Conservation (phyloP, 2,329 filamentous ascomycete species). For the Pseudocercospora vitis region DNA sequence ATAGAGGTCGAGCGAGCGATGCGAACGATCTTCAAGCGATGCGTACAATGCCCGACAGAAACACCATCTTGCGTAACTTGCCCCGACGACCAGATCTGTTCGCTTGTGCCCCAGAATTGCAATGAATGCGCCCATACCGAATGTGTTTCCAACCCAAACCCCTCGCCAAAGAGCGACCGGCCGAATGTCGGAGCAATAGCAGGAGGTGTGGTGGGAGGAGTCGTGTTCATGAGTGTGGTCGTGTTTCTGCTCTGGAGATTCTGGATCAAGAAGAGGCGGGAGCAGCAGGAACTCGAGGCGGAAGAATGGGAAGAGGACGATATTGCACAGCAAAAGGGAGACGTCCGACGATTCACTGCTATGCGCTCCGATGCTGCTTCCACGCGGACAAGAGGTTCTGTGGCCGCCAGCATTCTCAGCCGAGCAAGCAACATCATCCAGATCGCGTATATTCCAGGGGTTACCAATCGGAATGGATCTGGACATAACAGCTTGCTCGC, state of each 20-base stretch:
- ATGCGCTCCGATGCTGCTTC: slow-evolving; percentile 68
- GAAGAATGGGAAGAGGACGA: slow-evolving; percentile 59
- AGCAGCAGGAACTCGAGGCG: slow-evolving; percentile 56
- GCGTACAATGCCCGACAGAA: slow-evolving; percentile 56
- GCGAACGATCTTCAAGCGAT: slow-evolving; percentile 55
- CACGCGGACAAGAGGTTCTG: slow-evolving; percentile 76
- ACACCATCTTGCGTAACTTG: slow-evolving; percentile 63
- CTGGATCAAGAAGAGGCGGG: slow-evolving; percentile 76
- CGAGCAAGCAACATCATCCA: slow-evolving; percentile 98
- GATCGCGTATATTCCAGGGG: slow-evolving; percentile 97
- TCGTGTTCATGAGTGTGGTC: slow-evolving; percentile 70
- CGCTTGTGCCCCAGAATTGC: slow-evolving; percentile 61
- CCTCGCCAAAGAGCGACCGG: slow-evolving; percentile 42
- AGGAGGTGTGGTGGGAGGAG: slow-evolving; percentile 83
- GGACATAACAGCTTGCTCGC: slow-evolving; percentile 34
- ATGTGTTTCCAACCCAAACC: slow-evolving; percentile 52
- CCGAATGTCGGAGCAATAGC: slow-evolving; percentile 82
- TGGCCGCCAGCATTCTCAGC: slow-evolving; percentile 92
- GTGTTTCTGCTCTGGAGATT: slow-evolving; percentile 85
- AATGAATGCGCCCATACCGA: slow-evolving; percentile 57
- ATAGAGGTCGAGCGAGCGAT: slow-evolving; percentile 20
- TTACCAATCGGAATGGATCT: slow-evolving; percentile 81
- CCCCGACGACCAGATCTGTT: slow-evolving; percentile 56
- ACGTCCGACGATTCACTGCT: slow-evolving; percentile 52
- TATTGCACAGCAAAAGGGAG: slow-evolving; percentile 58